Conservation (phyloP, 2,329 filamentous ascomycete species). For the Ophiostoma himal-ulmi region DNA sequence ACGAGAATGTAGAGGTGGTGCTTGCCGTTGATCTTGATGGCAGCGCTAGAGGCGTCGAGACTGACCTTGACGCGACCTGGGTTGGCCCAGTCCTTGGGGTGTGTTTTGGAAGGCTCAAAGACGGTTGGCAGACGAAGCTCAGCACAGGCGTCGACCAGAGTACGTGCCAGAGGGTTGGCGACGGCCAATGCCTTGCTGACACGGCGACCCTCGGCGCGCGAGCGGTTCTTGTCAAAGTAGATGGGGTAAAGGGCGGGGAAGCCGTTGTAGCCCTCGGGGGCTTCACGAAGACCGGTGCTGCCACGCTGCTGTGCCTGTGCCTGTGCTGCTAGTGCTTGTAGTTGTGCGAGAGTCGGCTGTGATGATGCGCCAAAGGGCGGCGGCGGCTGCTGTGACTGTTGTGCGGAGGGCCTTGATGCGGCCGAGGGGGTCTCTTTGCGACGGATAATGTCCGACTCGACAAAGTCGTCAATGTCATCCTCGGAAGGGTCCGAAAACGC, state of each 20-base stretch:
- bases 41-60: constrained; percentile 41
- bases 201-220: constrained; percentile 73
- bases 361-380: constrained; percentile 22
- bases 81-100: constrained; percentile 97
- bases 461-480: constrained; percentile 66
- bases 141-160: constrained; percentile 81
- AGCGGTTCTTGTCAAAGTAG: constrained; percentile 79
- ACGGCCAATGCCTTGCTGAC: constrained; percentile 69
- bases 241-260: constrained; percentile 91
- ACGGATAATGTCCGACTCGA: constrained; percentile 52
- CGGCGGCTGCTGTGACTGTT: constrained; percentile 14
- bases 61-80: constrained; percentile 80
- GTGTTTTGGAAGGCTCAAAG: constrained; percentile 84
- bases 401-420: constrained; percentile 21
- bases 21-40: constrained; percentile 57
- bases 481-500: constrained; percentile 78
- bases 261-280: constrained; percentile 55
- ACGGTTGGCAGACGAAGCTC: constrained; percentile 64
- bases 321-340: constrained; percentile 6
- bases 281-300: constrained; percentile 31
- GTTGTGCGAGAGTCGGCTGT: constrained; percentile 20
- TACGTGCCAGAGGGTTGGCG: constrained; percentile 76
- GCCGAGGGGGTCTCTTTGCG: constrained; percentile 23
- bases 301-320: neutral
- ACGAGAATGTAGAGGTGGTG: constrained; percentile 83